Evolutionary conservation across 2,329 filamentous ascomycete genomes (phyloP).

Genomic region (Phyllosticta citribraziliensis): DNA sequence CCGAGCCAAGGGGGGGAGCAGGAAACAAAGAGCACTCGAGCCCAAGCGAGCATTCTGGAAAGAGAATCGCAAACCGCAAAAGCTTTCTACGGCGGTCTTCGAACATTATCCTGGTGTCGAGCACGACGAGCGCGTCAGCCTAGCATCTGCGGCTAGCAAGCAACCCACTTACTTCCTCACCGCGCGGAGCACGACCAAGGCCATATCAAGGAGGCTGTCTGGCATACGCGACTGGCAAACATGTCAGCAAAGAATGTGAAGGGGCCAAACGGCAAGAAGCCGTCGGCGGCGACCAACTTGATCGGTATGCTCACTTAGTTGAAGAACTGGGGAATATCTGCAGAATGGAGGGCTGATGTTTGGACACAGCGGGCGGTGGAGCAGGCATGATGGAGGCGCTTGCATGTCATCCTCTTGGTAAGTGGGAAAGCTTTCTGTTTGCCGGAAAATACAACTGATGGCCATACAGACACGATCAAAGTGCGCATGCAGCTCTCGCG

Average conservation of each 20-base stretch:
- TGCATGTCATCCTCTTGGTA: slow-evolving; percentile 86
- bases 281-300: slow-evolving; percentile 80
- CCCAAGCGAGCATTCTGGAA: neutral
- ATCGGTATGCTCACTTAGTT: slow-evolving; percentile 54
- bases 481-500: slow-evolving; percentile 97
- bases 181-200: neutral
- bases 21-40: neutral
- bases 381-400: slow-evolving; percentile 99
- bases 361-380: slow-evolving; percentile 69
- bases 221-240: slow-evolving; percentile 11
- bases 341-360: neutral
- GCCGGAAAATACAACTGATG: slow-evolving; percentile 14
- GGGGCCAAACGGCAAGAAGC: slow-evolving; percentile 57
- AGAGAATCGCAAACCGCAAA: neutral
- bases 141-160: neutral
- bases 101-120: neutral
- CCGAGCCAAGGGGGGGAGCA: neutral
- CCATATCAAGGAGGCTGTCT: neutral
- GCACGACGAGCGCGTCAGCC: neutral
- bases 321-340: neutral
- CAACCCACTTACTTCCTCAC: neutral
- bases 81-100: neutral
- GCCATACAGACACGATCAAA: slow-evolving; percentile 77
- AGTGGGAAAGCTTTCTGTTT: slow-evolving; percentile 15
- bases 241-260: slow-evolving; percentile 53